Conservation (phyloP, 140 eudicot genomes). For the Ambrosia hybrid region DNA sequence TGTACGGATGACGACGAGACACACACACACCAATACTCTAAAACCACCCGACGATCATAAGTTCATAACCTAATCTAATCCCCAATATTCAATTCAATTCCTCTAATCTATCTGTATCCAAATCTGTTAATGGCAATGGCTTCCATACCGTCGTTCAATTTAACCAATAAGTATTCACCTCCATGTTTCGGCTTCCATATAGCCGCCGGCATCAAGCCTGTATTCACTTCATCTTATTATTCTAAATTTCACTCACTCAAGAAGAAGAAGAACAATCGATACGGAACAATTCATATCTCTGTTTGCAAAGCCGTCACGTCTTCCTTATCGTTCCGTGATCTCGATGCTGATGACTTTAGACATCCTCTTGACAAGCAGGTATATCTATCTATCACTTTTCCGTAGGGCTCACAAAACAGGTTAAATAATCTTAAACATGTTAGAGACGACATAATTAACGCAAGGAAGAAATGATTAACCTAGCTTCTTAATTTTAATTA, state of each 20-base stretch:
- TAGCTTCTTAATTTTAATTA: no score
- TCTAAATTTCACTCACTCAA: conserved; percentile 33
- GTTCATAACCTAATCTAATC: background rate
- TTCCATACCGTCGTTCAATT: conserved; percentile 38
- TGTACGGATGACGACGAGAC: conserved; percentile 54
- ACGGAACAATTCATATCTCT: conserved; percentile 18
- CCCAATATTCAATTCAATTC: background rate
- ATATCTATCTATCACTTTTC: no score
- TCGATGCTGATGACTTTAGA: conserved; percentile 95
- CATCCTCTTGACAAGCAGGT: conserved; percentile 73
- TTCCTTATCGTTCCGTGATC: conserved; percentile 51
- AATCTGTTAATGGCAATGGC: conserved; percentile 46
- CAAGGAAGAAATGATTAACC: no score
- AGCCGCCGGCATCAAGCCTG: conserved; percentile 20
- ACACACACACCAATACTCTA: conserved; percentile 31
- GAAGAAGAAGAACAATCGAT: conserved; percentile 7
- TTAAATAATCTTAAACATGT: no score
- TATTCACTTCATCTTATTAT: conserved; percentile 15
- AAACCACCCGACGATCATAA: background rate
- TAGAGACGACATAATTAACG: no score
- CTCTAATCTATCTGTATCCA: background rate
- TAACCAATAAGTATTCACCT: conserved; percentile 27
- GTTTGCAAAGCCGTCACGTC: conserved; percentile 58
- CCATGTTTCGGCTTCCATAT: conserved; percentile 27
- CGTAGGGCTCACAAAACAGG: no score